Evolutionary conservation across 202 grass and related monocot genomes (phyloP), one percentile per base, ranked within the genome.

Genomic region (Dendrocalamus latiflorus): DNA sequence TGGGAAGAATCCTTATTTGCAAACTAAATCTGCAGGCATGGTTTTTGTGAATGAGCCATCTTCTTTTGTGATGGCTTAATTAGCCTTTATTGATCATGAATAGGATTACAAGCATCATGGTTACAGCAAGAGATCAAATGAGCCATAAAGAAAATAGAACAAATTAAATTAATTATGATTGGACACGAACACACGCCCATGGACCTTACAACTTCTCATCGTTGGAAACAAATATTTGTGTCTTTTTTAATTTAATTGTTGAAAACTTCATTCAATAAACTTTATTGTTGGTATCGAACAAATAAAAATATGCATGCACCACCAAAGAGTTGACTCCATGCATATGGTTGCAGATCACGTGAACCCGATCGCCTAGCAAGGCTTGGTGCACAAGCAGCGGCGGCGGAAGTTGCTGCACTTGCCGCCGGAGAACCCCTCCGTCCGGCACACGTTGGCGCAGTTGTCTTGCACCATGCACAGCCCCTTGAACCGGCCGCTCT

Each of bases 381-480:
- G 2, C 14, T 11, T 48, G 2, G 38, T 84, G 39, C 82, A 84
- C 26, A 69, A 26, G 72, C 82, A 77, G 4, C 47, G n/a, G 18
- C 82, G 64, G 4, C 10, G 43, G 17, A 33, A 59, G 26, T 51
- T 6, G 26, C 50, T 33, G 49, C 72, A 84, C 50, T 58, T 80
- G n/a, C n/a, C n/a, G n/a, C n/a, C n/a, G n/a, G n/a, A n/a, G n/a
- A n/a, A n/a, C n/a, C n/a, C n/a, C n/a, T 94, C 92, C 1, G 81
- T 84, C 8, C 74, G 71, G 34, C 92, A 92, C 16, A 94, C 58
- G 21, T 86, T 92, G 47, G 75, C 82, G 26, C 93, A 94, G 58
- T 94, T 94, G 6, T 28, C 63, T 0, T 67, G 11, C 63, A 51
- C 26, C 20, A 92, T 21, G 75, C 93, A 94, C 10, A 68, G 0